Evolutionary conservation across 2,329 filamentous ascomycete genomes (phyloP), one percentile per base, ranked within the genome.

Genomic region (Exserohilum rostratum): DNA sequence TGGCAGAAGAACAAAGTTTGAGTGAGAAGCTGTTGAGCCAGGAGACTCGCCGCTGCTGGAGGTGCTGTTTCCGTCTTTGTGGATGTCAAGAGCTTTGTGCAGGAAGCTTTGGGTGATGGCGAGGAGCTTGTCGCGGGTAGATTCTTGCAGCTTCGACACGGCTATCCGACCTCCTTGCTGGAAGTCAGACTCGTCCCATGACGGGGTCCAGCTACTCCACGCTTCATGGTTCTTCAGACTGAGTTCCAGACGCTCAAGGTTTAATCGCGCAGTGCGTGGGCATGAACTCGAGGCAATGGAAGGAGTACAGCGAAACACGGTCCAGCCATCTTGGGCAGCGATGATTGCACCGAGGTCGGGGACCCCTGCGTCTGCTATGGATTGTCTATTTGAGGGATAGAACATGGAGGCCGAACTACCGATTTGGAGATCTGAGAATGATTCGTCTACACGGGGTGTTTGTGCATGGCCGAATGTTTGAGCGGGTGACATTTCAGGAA

Each of bases 61-160:
- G 38, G 76, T 77, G 48, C 77, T 67, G 22, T 66, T 71, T 2
- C 82, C 80, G 20, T 84, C 80, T 42, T 83, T 82, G 70, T 90
- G 87, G 38, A 87, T 88, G 12, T 89, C 85, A 3, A 90, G 80
- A 1, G 88, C 88, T 65, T 88, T 90, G 73, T 89, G 85, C 7
- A 90, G 76, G 68, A 89, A 90, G 37, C 80, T 84, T 69, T 90
- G 87, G 0, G 87, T 89, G 57, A 90, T 89, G 44, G 86, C 87
- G n/a, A 89, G 80, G 64, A 90, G 83, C 68, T 86, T 87, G 69
- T 90, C 88, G 29, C 87, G 81, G 2, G 86, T 87, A 39, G 81
- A 76, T 50, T 82, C 81, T 40, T 81, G 79, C 44, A 83, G 67
- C 31, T 77, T 79, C 65, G 80, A 77, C 11, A 82, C 79, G 4